These are phyloP conservation scores for Chamaecyparis obtusa DNA, from an alignment of 75 land plant genomes.

Conservation along the genomic window DNA sequence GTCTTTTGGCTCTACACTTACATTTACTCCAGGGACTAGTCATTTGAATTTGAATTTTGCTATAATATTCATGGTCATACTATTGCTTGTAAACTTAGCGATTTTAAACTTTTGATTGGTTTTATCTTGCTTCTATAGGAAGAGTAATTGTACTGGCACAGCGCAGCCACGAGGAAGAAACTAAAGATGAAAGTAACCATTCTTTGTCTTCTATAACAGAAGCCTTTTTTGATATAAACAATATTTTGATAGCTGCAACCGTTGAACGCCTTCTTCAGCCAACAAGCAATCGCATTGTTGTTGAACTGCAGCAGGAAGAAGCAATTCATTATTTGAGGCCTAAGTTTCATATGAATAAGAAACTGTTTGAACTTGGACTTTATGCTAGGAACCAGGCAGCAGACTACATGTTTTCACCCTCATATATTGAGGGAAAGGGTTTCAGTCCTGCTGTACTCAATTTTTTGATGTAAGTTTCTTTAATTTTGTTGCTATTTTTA, in stretches of 20 bases:
- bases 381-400: conserved; percentile 34
- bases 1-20: not conserved
- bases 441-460: conserved; percentile 33
- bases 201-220: conserved; percentile 16
- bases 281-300: conserved; percentile 26
- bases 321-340: conserved; percentile 42
- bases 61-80: not conserved
- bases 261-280: conserved; percentile 42
- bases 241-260: conserved; percentile 45
- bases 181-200: conserved; percentile 21
- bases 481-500: not conserved
- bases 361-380: conserved; percentile 20
- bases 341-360: conserved; percentile 19
- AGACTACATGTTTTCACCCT: conserved; percentile 40
- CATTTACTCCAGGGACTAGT: not conserved
- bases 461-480: conserved; percentile 41
- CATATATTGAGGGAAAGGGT: conserved; percentile 44
- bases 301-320: conserved; percentile 45
- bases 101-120: not conserved
- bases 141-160: conserved; percentile 47
- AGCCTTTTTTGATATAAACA: conserved; percentile 35
- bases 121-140: conserved; percentile 19
- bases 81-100: not conserved
- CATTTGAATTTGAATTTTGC: not conserved
- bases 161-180: conserved; percentile 19